Percentiles rank a stretch among this genome's conserved stretches.
Evolutionary conservation across 164 flowering plant genomes (phyloP).

Genomic region (Vitis riparia): DNA sequence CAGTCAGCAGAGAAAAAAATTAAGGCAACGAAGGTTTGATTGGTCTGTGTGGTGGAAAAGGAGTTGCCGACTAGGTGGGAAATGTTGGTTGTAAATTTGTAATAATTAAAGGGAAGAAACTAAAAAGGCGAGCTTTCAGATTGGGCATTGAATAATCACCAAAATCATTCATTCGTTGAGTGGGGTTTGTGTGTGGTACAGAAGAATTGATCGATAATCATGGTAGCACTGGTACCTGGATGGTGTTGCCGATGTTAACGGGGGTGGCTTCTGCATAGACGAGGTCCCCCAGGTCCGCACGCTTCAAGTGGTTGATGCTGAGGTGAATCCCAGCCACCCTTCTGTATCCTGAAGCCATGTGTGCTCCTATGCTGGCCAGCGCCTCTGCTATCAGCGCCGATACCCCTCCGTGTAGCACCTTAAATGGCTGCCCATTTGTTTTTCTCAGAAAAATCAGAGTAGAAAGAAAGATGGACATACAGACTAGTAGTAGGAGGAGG

Average conservation of each 20-base stretch:
- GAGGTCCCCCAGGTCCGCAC: conserved; percentile 71
- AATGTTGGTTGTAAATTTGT: no score
- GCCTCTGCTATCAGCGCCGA: conserved; percentile 85
- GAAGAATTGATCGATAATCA: no score
- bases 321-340: conserved; percentile 89
- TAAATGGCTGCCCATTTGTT: conserved; percentile 56
- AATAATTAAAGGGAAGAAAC: no score
- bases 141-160: no score
- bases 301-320: conserved; percentile 72
- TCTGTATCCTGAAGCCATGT: conserved; percentile 69
- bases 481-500: no score
- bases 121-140: no score
- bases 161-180: no score
- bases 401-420: conserved; percentile 88
- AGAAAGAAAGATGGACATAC: neutral
- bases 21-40: no score
- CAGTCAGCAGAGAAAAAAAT: no score
- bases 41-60: no score
- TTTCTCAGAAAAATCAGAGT: neutral
- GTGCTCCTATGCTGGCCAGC: conserved; percentile 88
- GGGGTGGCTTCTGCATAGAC: conserved; percentile 73
- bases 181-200: no score
- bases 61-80: no score
- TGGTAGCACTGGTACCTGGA: conserved; percentile 47
- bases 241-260: conserved; percentile 59